These are phyloP conservation scores for Dendrobium catenatum DNA, from an alignment of 106 monocot species.

Conservation along the genomic window DNA sequence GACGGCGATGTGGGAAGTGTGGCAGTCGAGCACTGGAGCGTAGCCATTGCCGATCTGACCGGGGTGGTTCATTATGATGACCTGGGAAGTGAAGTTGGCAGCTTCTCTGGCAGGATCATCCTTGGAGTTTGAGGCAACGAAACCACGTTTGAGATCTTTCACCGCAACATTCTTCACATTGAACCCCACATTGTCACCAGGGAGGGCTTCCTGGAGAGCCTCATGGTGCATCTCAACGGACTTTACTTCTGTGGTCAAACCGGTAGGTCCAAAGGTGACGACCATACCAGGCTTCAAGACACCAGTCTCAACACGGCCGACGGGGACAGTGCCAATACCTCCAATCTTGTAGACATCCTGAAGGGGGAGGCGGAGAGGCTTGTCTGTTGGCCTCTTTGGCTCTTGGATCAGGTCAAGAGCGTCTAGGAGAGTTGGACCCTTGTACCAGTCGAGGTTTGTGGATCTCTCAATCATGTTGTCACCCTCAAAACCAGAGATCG, in stretches of 20 bases:
- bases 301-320: constrained; percentile 48
- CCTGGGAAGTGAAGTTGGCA: constrained; percentile 50
- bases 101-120: constrained; percentile 53
- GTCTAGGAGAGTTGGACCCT: constrained; percentile 54
- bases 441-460: constrained; percentile 64
- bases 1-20: constrained; percentile 51
- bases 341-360: constrained; percentile 70
- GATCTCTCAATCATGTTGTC: constrained; percentile 68
- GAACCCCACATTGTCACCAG: constrained; percentile 56
- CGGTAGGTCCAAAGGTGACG: constrained; percentile 48
- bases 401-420: constrained; percentile 45
- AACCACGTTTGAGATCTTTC: constrained; percentile 56
- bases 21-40: constrained; percentile 50
- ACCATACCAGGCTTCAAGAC: constrained; percentile 51
- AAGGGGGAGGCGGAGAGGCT: constrained; percentile 53
- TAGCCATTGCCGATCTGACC: constrained; percentile 60
- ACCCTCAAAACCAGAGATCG: constrained; percentile 59
- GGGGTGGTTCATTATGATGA: constrained; percentile 66
- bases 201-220: constrained; percentile 39
- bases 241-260: constrained; percentile 56
- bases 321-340: constrained; percentile 49
- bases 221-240: constrained; percentile 68
- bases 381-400: constrained; percentile 55
- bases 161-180: constrained; percentile 63
- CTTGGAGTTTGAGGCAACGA: constrained; percentile 58